Evolutionary conservation across 2,329 filamentous ascomycete genomes (phyloP).

Genomic region (Alternaria metachromatica): DNA sequence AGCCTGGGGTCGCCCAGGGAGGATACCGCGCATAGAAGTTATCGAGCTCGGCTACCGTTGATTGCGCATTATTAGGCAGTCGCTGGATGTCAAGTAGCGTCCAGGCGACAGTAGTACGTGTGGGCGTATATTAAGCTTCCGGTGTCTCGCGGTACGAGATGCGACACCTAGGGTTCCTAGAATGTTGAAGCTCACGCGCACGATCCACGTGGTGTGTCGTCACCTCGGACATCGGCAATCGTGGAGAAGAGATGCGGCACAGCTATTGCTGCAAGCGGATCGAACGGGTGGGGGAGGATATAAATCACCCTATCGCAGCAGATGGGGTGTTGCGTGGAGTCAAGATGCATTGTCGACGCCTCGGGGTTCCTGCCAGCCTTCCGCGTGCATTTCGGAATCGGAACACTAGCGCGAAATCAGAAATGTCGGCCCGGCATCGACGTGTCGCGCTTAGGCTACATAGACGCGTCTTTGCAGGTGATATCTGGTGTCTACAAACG

Average conservation of each 20-base stretch:
- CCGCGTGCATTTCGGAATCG: slow-evolving; percentile 14
- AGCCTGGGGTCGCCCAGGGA: slow-evolving; percentile 79
- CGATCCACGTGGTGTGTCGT: slow-evolving; percentile 39
- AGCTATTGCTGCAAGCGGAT: background rate
- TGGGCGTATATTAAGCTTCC: background rate
- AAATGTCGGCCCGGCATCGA: background rate
- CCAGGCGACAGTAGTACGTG: background rate
- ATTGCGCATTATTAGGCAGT: background rate
- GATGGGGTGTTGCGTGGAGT: background rate
- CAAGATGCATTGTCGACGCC: background rate
- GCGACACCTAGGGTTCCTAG: slow-evolving; percentile 13
- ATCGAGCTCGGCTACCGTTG: slow-evolving; percentile 27
- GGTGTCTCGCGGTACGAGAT: slow-evolving; percentile 7
- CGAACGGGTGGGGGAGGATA: no score
- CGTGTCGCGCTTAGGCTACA: background rate
- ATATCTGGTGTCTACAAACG: background rate
- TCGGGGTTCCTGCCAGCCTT: slow-evolving; percentile 6
- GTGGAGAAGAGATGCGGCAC: background rate
- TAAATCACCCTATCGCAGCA: background rate
- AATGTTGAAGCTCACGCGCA: slow-evolving; percentile 38
- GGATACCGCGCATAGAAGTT: slow-evolving; percentile 72
- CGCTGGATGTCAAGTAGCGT: background rate
- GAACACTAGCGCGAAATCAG: slow-evolving; percentile 1
- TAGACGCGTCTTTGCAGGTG: background rate
- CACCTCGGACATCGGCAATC: slow-evolving; percentile 4